Base-by-base conservation (phyloP, 139 green algal species). In the Ettlia oleoabundans region DNA sequence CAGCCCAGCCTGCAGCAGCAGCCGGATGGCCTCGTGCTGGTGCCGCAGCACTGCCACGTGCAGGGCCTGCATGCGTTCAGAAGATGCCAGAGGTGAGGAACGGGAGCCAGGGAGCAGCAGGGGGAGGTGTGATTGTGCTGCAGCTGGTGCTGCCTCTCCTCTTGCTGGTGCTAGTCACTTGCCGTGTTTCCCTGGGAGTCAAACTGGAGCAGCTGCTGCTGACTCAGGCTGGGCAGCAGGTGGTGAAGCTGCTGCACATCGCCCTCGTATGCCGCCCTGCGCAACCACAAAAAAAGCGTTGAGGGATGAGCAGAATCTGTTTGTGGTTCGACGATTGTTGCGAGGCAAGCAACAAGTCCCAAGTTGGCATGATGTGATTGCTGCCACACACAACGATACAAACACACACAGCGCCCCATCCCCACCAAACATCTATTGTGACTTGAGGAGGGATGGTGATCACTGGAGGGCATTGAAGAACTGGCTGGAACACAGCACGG, bases 121-220 rank as follows among this genome's bases (percentile, higher is more conserved):
- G 73, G 30, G 10, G 3, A 30, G 15, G 35, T 68, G 38, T 3
- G n/a, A 30, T 53, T 37, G 10, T 33, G 22, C n/a, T 24, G 21
- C 9, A 38, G 13, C 24, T 40, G 51, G n/a, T 24, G 10, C 32
- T 55, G 30, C 47, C 28, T 9, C 58, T 73, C 26, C 13, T 26
- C 35, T 7, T 66, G 15, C 18, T 7, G 9, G 1, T 5, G 1
- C 22, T 35, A n/a, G n/a, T n/a, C 0, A 41, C 53, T 30, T 42
- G 92, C 91, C 41, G 88, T 94, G 90, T 94, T 94, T 52, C 91
- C 91, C 67, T 94, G 91, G 8, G 67, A 43, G 77, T 94, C 91
- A 41, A 88, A 52, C 62, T 70, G 32, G 32, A 43, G 38, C 47
- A 63, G 69, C 82, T 89, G 28, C 22, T 79, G 52, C 19, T 21